These are phyloP conservation scores for Alternaria brassicicola DNA, from an alignment of 2,329 filamentous ascomycete species.

Conservation along the genomic window DNA sequence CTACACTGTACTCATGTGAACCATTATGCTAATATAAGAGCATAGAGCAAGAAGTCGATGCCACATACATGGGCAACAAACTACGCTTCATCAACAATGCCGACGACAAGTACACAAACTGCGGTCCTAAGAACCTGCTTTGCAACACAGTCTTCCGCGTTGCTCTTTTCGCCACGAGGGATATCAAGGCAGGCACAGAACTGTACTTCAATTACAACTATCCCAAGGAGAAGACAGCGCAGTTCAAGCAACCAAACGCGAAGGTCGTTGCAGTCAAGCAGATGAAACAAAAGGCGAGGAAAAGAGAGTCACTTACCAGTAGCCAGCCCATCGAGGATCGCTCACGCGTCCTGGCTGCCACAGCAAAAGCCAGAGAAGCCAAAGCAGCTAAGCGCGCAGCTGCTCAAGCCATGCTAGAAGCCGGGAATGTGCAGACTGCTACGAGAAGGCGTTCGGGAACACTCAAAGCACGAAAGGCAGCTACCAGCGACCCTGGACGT, in stretches of 20 bases:
- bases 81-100: conserved; percentile 85
- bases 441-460: background rate
- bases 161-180: conserved; percentile 70
- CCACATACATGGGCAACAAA: conserved; percentile 78
- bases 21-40: conserved; percentile 8
- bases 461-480: conserved; percentile 18
- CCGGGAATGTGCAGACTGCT: background rate
- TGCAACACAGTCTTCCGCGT: conserved; percentile 78
- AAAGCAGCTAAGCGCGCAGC: conserved; percentile 18
- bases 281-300: conserved; percentile 11
- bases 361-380: conserved; percentile 22
- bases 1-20: background rate
- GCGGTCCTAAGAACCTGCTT: conserved; percentile 70
- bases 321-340: background rate
- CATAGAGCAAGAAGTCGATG: conserved; percentile 65
- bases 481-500: background rate
- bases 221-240: conserved; percentile 23
- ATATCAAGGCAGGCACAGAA: conserved; percentile 75
- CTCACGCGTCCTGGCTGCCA: background rate
- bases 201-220: conserved; percentile 80
- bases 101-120: conserved; percentile 60
- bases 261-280: conserved; percentile 20
- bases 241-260: conserved; percentile 31
- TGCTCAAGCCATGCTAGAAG: conserved; percentile 4
- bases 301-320: conserved; percentile 3